phyloP scores from a whole-genome alignment of 768 basidiomycete genomes.

The Xanthoconium stramineum region DNA sequence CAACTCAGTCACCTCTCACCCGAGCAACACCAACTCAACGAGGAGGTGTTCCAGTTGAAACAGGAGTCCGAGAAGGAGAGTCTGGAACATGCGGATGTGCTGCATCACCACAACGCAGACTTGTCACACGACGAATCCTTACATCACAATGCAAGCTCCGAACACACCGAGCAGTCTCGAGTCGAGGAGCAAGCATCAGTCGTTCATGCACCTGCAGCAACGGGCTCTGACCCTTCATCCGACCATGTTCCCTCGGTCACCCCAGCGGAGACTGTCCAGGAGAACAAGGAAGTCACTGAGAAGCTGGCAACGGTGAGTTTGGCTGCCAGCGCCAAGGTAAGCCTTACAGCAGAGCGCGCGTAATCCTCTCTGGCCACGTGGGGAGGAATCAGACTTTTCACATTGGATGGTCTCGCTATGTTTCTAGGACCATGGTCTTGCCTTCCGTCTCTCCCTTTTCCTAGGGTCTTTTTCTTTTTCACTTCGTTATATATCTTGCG shows the following conservation, averaged over 20 bases:
- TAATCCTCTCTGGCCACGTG: conserved; percentile 12
- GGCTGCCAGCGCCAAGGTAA: conserved; percentile 32
- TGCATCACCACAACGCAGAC: conserved; percentile 46
- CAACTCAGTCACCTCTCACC: conserved; percentile 31
- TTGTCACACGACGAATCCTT: neutral
- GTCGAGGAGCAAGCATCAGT: neutral
- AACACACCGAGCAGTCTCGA: neutral
- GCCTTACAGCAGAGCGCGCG: conserved; percentile 9
- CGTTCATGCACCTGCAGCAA: conserved; percentile 1
- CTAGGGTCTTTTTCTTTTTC: neutral
- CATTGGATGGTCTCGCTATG: neutral
- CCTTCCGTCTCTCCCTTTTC: conserved; percentile 1
- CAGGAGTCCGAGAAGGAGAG: conserved; percentile 68
- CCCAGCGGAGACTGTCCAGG: conserved; percentile 13
- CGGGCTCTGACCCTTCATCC: neutral
- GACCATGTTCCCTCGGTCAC: neutral
- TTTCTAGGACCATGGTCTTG: neutral
- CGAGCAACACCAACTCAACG: conserved; percentile 49
- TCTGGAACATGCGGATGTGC: conserved; percentile 41
- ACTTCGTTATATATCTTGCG: conserved; percentile 4
- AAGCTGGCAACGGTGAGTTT: conserved; percentile 27
- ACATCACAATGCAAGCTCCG: neutral
- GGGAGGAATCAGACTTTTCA: neutral
- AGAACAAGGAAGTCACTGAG: conserved; percentile 25
- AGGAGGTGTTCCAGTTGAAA: conserved; percentile 66